Conservation (phyloP, 2,329 filamentous ascomycete genomes). For the Huntiella decipiens region DNA sequence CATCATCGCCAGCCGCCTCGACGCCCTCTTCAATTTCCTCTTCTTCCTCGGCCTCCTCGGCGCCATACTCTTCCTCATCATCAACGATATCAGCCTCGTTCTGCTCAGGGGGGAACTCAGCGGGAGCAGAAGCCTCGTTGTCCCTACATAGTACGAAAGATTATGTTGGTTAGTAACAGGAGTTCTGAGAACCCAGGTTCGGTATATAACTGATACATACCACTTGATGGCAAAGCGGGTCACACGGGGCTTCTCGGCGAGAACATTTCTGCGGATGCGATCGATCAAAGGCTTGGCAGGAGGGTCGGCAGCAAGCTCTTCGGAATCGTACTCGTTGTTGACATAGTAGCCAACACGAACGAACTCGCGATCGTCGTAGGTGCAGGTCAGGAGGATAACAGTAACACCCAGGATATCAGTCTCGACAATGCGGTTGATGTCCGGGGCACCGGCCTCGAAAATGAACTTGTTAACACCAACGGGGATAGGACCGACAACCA, state of each 20-base stretch:
- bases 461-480: conserved; percentile 97
- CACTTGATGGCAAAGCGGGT: conserved; percentile 98
- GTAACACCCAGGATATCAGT: conserved; percentile 94
- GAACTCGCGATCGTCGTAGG: conserved; percentile 92
- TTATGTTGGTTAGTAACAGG: background rate
- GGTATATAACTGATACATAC: conserved; percentile 30
- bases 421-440: conserved; percentile 76
- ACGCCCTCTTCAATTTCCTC: conserved; percentile 30
- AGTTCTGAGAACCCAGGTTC: background rate
- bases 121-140: conserved; percentile 86
- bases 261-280: conserved; percentile 75
- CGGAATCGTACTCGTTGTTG: conserved; percentile 95
- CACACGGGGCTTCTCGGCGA: conserved; percentile 92
- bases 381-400: conserved; percentile 87
- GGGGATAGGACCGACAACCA: conserved; percentile 92
- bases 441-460: conserved; percentile 86
- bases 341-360: conserved; percentile 98
- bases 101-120: conserved; percentile 93
- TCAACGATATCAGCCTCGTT: conserved; percentile 77
- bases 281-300: conserved; percentile 86
- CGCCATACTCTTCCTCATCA: conserved; percentile 80
- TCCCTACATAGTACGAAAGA: conserved; percentile 45
- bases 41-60: conserved; percentile 65
- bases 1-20: conserved; percentile 38
- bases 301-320: conserved; percentile 74